Base-by-base conservation (phyloP, 2,329 filamentous ascomycete species). In the Ophiostoma tasmaniense region DNA sequence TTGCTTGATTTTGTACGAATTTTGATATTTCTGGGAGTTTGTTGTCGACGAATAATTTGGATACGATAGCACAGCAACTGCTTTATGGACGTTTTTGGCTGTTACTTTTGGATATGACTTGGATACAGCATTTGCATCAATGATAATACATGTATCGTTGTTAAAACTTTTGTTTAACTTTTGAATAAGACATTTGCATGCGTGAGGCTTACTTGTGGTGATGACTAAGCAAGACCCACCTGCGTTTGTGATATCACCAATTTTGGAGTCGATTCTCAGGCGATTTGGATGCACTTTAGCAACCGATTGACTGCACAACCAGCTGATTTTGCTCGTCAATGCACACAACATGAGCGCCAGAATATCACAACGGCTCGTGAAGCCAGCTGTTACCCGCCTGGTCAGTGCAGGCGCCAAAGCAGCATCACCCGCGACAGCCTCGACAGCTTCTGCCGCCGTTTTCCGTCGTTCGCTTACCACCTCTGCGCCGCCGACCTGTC, bases 171-270 rank as follows among this genome's bases (percentile, higher is more conserved):
- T 45, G 42, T 17, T 17, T 1, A 39, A 39, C 3, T 6, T 33
- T 33, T 33, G 33, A n/a, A 20, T 20, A 45, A 45, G 20, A 45
- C 52, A 59, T 59, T 59, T 45, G 42, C 4, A 45, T 20, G n/a
- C 7, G 42, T 45, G 42, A 55, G 25, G 50, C 50, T 22, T 50
- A 50, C 45, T 55, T 28, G 50, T 20, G 42, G 8, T 5, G 22
- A n/a, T 68, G 64, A 68, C 37, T 67, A 22, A 35, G 5, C 17
- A 42, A 30, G 69, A 55, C 67, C 69, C 69, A 70, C 65, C 61
- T 28, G 10, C 67, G 17, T 64, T 61, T 39, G 28, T 50, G 33
- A 45, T 52, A 66, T 68, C 69, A 66, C 66, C 66, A 62, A 20
- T 61, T 61, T 55, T 55, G 50, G 42, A 33, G 11, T 37, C 39